Evolutionary conservation across 768 basidiomycete genomes (phyloP), one percentile per base, ranked within the genome.

Genomic region (Gloeostereum incarnatum): DNA sequence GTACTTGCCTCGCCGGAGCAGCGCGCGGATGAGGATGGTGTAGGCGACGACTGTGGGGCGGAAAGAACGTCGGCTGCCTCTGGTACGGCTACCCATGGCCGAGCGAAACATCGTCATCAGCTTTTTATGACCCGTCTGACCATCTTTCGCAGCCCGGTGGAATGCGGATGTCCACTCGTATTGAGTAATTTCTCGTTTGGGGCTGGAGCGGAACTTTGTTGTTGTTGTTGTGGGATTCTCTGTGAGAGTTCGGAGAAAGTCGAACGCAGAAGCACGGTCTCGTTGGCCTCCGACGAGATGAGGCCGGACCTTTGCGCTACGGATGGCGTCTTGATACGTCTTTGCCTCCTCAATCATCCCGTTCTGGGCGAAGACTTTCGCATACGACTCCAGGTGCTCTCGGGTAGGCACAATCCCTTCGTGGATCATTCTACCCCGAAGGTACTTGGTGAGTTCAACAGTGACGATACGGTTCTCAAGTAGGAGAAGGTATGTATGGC

Each of bases 21-120:
- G 56, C 1, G 71, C 78, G 21, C 66, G 66, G 27, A 83, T 62
- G 41, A 77, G 54, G 20, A 74, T 55, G 14, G 74, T 77, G 47
- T 77, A 70, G 0, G 76, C 66, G 0, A 59, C 67, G 9, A 65
- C 55, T 2, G 63, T 71, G 0, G 70, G 66, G 19, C 54, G 57
- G 17, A 69, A 55, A 14, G 50, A 38, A 33, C 30, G 3, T 30
- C 29, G 29, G 17, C 17, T 13, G 13, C 29, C 13, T 30, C 13
- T 30, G 13, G 13, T 13, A 13, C 4, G 4, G 5, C 29, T 30
- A 13, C 17, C 13, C 4, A 13, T 30, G 29, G 29, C 13, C 5
- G 29, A 30, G 13, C 17, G 13, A 6, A 30, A 30, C 17, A 30
- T 13, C 29, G 13, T 30, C 13, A 30, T 30, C 29, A 30, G 5